Base-by-base conservation (phyloP, 768 basidiomycete species). In the Trametes maxima region DNA sequence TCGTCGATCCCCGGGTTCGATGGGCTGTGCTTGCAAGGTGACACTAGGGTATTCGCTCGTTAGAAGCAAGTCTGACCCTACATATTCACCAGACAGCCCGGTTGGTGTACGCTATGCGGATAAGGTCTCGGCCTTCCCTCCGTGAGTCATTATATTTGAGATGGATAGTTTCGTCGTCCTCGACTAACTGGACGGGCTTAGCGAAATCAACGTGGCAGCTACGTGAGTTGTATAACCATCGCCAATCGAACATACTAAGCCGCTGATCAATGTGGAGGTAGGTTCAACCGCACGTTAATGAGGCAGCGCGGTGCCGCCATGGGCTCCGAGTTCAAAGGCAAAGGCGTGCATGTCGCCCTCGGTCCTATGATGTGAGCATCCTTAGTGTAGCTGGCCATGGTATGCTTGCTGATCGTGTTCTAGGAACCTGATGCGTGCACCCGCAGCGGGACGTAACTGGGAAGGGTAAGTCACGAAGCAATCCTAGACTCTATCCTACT, bases 391-490 rank as follows among this genome's bases (percentile, higher is more conserved):
- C 8, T n/a, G 16, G 17, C 16, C 14, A 11, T 76, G 40, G 3
- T 7, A 22, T 16, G 16, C 17, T 11, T 16, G n/a, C 40, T 57
- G 12, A 49, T 14, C 1, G 10, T n/a, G 17, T 0, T 19, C 3
- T 36, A 65, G 64, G 57, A 62, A 65, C 54, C 39, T 62, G 39
- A 67, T 67, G 67, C 69, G 69, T n/a, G 60, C 59, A 0, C 78
- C 58, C 65, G 77, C 82, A 52, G 91, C 89, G 5, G 94, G 94
- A 14, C 80, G 94, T 25, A 93, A 94, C 74, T 96, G 92, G 91
- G 94, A 96, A 79, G 92, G 92, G 40, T 94, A 89, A 44, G 63
- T 54, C 92, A 92, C 28, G 90, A 82, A 5, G 94, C 95, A 71
- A 91, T 94, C 0, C 95, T 85, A 16, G 90, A 92, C 7, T 90